Conservation (phyloP, 805 yeast species). For the Saccharomyces mikatae region DNA sequence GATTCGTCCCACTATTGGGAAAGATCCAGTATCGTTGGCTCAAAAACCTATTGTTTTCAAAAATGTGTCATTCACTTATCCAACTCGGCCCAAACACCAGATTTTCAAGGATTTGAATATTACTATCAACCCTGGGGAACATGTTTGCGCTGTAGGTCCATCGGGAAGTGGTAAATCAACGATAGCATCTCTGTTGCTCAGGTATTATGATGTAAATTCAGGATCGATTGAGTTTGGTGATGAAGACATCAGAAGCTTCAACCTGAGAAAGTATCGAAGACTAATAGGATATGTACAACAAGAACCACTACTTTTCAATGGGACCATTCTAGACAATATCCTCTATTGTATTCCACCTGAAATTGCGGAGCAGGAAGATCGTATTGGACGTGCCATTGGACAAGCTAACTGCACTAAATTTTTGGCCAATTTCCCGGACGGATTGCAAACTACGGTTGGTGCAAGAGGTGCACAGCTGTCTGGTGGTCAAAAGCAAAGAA, state of each 20-base stretch:
- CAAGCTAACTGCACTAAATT: constrained; percentile 70
- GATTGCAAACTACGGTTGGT: constrained; percentile 75
- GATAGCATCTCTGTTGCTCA: constrained; percentile 63
- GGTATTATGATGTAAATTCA: constrained; percentile 70
- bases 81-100: constrained; percentile 66
- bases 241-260: constrained; percentile 52
- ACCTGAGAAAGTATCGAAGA: constrained; percentile 63
- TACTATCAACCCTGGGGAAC: constrained; percentile 67
- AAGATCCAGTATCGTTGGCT: constrained; percentile 24
- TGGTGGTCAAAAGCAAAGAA: constrained; percentile 92
- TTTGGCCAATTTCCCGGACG: constrained; percentile 68
- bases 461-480: constrained; percentile 82
- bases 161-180: constrained; percentile 95
- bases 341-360: constrained; percentile 53
- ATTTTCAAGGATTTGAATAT: constrained; percentile 59
- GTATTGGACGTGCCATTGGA: constrained; percentile 50
- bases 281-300: constrained; percentile 87
- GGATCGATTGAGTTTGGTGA: constrained; percentile 65
- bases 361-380: constrained; percentile 49
- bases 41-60: constrained; percentile 45
- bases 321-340: constrained; percentile 76
- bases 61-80: constrained; percentile 66
- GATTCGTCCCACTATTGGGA: constrained; percentile 61
- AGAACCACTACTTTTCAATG: constrained; percentile 84
- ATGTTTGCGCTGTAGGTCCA: constrained; percentile 93